Evolutionary conservation across 2,329 filamentous ascomycete genomes (phyloP), one percentile per base, ranked within the genome.

Genomic region (Penicillium sclerotiorum): DNA sequence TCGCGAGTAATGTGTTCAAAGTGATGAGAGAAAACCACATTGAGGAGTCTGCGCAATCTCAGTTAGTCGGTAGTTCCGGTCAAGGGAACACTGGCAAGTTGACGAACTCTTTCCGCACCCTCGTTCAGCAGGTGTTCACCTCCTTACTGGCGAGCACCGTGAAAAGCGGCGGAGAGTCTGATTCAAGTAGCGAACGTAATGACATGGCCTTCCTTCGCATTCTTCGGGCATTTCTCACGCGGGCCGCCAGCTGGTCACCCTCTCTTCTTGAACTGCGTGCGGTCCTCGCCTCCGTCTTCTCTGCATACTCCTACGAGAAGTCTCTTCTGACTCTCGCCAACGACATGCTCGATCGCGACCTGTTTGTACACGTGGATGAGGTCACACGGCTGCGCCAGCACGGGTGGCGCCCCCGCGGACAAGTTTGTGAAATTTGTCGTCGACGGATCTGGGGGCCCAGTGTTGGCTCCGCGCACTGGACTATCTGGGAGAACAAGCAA

Each of bases 301-400:
- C 93, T 0, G 93, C 94, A 0, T 99, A 99, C 67, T 87, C 91
- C 0, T 96, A 97, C 67, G 94, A 99, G 70, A 89, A 93, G 68
- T 92, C 89, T 0, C 89, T 99, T 13, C 80, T 99, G 17, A 80
- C 82, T 1, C 82, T 99, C 3, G 90, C 94, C 1, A 95, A 93
- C 67, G 82, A 87, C 4, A 84, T 99, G 48, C 79, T 99, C 0
- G 92, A 95, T 55, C 87, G 90, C 59, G 94, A 94, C 62, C 79
- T 96, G 5, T 99, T 97, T 63, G 82, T 88, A 33, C 87, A 89
- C 56, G 90, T 99, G 28, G 79, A 85, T 36, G 82, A 89, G 59
- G 86, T 90, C 5, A 84, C 88, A 7, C 79, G 82, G 46, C 80
- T 94, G 5, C 81, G 94, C 2, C 88, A 92, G 68, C 84, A 86